Percentiles rank a stretch among this genome's conserved stretches.
These are phyloP conservation scores for Phialemonium atrogriseum DNA, from an alignment of 2,329 filamentous ascomycete genomes.

Conservation along the genomic window DNA sequence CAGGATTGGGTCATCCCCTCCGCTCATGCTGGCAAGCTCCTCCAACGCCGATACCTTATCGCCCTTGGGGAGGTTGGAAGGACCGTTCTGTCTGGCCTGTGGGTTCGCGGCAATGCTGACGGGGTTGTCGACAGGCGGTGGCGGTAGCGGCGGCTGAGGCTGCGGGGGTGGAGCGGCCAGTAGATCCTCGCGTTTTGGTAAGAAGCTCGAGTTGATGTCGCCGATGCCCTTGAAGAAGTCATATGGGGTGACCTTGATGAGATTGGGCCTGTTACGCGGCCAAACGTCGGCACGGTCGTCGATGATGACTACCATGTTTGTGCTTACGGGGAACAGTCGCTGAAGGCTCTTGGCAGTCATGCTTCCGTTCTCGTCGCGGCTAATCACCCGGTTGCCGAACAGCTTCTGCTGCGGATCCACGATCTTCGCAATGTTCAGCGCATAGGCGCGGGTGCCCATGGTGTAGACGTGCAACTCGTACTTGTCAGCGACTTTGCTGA, in stretches of 20 bases:
- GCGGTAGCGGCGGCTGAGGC: constrained; percentile 7
- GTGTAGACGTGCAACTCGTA: constrained; percentile 98
- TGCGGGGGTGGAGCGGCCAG: constrained; percentile 22
- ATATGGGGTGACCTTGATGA: constrained; percentile 91
- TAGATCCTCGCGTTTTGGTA: constrained; percentile 66
- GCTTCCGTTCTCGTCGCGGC: constrained; percentile 92
- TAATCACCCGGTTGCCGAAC: constrained; percentile 92
- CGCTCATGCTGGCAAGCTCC: constrained; percentile 68
- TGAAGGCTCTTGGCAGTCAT: constrained; percentile 85
- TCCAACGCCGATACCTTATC: constrained; percentile 47
- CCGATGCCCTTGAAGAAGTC: constrained; percentile 98
- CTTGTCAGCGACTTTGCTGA: constrained; percentile 66
- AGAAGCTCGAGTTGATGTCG: constrained; percentile 96
- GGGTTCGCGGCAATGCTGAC: no score
- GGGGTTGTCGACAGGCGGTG: no score
- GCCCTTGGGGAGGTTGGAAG: constrained; percentile 2
- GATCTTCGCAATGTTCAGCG: constrained; percentile 81
- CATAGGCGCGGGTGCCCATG: constrained; percentile 97
- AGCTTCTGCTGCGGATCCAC: constrained; percentile 84
- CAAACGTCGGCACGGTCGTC: constrained; percentile 96
- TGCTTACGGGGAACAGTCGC: constrained; percentile 89
- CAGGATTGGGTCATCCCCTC: constrained; percentile 57
- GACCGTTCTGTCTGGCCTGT: not conserved
- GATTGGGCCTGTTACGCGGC: constrained; percentile 80
- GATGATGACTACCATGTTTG: constrained; percentile 98